Evolutionary conservation across 2,329 filamentous ascomycete genomes (phyloP), one percentile per base, ranked within the genome.

Genomic region (Aureobasidium leucospermi): DNA sequence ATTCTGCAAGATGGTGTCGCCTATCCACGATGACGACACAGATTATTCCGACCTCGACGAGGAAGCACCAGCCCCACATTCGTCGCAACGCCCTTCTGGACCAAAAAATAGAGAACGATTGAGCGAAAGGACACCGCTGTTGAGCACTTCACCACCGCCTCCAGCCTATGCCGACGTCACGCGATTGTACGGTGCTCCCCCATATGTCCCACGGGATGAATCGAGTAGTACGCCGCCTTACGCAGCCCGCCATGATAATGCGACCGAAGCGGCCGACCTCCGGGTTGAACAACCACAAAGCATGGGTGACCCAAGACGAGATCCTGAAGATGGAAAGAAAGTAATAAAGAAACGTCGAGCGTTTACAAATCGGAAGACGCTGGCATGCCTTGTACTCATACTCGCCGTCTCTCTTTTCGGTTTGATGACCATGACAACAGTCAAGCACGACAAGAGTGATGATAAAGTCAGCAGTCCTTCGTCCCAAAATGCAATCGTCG

Each of bases 151-250:
- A 31, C 59, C 59, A n/a, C 59, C 59, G 13, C 59, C 59, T 7
- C 59, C 59, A 19, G 46, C 59, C 13, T 61, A 61, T 45, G 53
- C 59, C 13, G 59, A 61, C n/a, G 51, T 58, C 8, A 57, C 59
- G 4, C 16, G 49, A 15, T 9, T 39, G 6, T 46, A 53, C 34
- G 38, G 49, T 7, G 42, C 52, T 34, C 32, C 58, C 19, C 45
- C 46, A 15, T 48, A 59, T 28, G 16, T 39, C 13, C 15, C 56
- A 31, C 29, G 29, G 13, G 28, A 51, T 10, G 57, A 31, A n/a
- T 9, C 16, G 15, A 29, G 6, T 28, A 13, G 2, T 32, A 13
- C n/a, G 6, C 38, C 31, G 7, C 56, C 29, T 10, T 10, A 59
- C 10, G 10, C 42, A 39, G 3, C 2, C 1, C 32, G 2, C 15